Evolutionary conservation across 768 basidiomycete genomes (phyloP).

Genomic region (Pleurotus eryngii): DNA sequence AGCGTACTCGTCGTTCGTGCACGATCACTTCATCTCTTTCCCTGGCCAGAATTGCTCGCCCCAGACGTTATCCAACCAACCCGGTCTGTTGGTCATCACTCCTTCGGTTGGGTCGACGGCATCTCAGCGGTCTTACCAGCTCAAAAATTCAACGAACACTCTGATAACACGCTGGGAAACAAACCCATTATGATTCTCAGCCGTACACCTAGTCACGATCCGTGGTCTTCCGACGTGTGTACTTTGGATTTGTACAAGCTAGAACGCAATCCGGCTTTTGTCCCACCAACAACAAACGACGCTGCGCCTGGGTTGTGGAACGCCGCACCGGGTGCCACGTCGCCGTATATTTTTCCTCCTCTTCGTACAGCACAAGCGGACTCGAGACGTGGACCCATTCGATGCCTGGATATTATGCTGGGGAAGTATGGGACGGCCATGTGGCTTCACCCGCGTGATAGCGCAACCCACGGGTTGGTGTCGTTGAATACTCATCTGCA

Average conservation of each 20-base stretch:
- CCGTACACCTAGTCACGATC: conserved; percentile 57
- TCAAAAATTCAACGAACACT: not conserved
- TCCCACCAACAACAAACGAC: conserved; percentile 1
- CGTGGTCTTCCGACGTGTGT: conserved; percentile 49
- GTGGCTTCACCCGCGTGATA: conserved; percentile 59
- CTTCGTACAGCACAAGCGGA: conserved; percentile 28
- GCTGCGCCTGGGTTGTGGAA: not conserved
- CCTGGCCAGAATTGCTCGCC: conserved; percentile 35
- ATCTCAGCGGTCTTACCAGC: conserved; percentile 34
- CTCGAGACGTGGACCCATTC: conserved; percentile 47
- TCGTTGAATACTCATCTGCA: conserved; percentile 10
- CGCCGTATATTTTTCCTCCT: conserved; percentile 51
- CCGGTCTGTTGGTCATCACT: conserved; percentile 38
- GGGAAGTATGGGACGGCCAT: conserved; percentile 56
- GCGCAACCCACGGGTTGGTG: conserved; percentile 35
- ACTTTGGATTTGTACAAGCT: conserved; percentile 53
- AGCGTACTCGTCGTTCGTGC: conserved; percentile 57
- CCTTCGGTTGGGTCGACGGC: conserved; percentile 70
- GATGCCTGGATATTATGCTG: conserved; percentile 51
- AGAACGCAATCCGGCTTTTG: conserved; percentile 30
- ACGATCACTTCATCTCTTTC: conserved; percentile 55
- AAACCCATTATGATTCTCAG: conserved; percentile 43
- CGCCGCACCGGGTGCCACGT: conserved; percentile 7
- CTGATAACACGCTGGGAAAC: not conserved
- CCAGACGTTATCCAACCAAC: conserved; percentile 9